Conservation (phyloP, 192 early-diverging fungal species). For the Backusella australiensis region DNA sequence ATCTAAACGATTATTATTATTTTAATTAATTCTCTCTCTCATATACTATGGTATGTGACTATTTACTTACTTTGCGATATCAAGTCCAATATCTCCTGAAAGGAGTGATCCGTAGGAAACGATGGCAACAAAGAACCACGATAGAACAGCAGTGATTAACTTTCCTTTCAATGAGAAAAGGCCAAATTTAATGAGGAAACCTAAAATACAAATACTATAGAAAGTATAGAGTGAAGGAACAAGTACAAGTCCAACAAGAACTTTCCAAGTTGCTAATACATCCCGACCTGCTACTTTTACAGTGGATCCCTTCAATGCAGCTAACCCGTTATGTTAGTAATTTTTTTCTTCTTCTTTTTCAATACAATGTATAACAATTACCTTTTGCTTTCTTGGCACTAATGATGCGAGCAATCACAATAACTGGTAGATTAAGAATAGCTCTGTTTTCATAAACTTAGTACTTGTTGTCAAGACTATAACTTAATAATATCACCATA, state of each 20-base stretch:
- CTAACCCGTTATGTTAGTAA: slow-evolving; percentile 26
- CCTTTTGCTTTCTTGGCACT: slow-evolving; percentile 54
- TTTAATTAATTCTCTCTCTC: neutral
- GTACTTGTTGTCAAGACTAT: neutral
- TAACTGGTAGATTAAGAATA: slow-evolving; percentile 55
- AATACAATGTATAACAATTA: neutral
- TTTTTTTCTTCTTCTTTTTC: no score
- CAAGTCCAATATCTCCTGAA: slow-evolving; percentile 71
- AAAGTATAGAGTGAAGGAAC: slow-evolving; percentile 69
- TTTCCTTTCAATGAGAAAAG: slow-evolving; percentile 31
- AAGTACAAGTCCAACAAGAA: slow-evolving; percentile 73
- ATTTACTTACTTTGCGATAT: slow-evolving; percentile 61
- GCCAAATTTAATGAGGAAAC: slow-evolving; percentile 18
- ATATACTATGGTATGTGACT: neutral
- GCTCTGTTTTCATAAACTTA: slow-evolving; percentile 30
- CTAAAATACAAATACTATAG: slow-evolving; percentile 64
- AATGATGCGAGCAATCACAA: slow-evolving; percentile 50
- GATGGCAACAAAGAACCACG: slow-evolving; percentile 31
- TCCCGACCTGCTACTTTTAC: slow-evolving; percentile 95
- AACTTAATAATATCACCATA: neutral
- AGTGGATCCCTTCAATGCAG: slow-evolving; percentile 80
- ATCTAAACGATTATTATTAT: slow-evolving; percentile 34
- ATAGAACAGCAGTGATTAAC: slow-evolving; percentile 9
- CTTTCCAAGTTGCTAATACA: slow-evolving; percentile 96
- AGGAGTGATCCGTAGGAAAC: slow-evolving; percentile 65